Evolutionary conservation across 2,329 filamentous ascomycete species (phyloP).

Genomic region (Botrytis cinerea): DNA sequence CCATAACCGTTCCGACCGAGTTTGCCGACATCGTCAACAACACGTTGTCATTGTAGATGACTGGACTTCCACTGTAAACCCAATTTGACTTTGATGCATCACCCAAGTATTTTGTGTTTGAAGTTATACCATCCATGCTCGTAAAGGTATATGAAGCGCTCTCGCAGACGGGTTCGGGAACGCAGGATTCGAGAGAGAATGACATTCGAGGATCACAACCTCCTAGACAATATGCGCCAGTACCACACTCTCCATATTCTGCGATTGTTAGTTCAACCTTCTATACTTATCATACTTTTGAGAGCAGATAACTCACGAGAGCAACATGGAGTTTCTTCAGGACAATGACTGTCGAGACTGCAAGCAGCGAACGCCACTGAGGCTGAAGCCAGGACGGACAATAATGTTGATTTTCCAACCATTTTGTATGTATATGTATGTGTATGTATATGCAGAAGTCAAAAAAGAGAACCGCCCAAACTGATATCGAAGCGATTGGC

Average conservation of each 20-base stretch:
- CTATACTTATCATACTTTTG: conserved; percentile 23
- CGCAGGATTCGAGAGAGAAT: conserved; percentile 79
- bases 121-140: conserved; percentile 66
- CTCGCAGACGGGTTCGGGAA: conserved; percentile 80
- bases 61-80: conserved; percentile 80
- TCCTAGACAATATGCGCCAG: conserved; percentile 92
- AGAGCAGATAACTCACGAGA: conserved; percentile 61
- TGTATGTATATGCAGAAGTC: conserved; percentile 27
- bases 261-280: conserved; percentile 25
- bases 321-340: conserved; percentile 72
- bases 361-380: conserved; percentile 44
- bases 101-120: conserved; percentile 83
- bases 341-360: conserved; percentile 61
- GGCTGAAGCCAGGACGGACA: conserved; percentile 34
- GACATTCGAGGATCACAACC: conserved; percentile 91
- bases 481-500: conserved; percentile 22
- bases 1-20: conserved; percentile 84
- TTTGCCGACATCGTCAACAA: conserved; percentile 87
- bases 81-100: conserved; percentile 80
- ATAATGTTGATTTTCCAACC: conserved; percentile 37
- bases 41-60: conserved; percentile 66
- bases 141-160: conserved; percentile 73
- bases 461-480: not conserved
- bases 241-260: conserved; percentile 93
- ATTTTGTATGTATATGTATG: conserved; percentile 35